These are phyloP conservation scores for Diplodia corticola DNA, from an alignment of 2,329 filamentous ascomycete species.

Conservation along the genomic window DNA sequence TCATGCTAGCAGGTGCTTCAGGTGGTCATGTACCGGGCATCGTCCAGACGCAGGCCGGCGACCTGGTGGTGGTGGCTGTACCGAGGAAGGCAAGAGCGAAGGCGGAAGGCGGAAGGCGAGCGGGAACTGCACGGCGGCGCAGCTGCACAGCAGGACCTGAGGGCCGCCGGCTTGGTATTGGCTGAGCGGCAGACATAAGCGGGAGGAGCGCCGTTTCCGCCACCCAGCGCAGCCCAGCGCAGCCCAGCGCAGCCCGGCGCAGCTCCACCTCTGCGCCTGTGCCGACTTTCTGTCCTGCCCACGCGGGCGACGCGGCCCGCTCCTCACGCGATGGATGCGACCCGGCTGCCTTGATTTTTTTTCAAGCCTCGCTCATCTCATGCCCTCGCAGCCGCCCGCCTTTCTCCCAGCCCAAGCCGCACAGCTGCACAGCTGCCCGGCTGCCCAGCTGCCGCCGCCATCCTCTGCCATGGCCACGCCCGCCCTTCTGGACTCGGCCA, in stretches of 20 bases:
- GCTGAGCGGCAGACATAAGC: not conserved
- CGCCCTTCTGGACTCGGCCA: constrained; percentile 6
- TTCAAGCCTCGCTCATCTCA: not conserved
- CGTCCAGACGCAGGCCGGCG: not conserved
- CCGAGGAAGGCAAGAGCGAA: not conserved
- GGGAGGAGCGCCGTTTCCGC: not conserved
- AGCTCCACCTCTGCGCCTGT: not conserved
- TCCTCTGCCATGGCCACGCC: not conserved
- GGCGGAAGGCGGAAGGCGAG: not conserved
- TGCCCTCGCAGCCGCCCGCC: not conserved
- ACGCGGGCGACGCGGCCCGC: not conserved
- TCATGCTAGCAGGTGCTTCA: not conserved
- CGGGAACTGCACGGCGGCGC: not conserved
- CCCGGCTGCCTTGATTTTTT: not conserved
- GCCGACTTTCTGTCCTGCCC: not conserved
- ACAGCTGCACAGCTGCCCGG: too few relatives aligned
- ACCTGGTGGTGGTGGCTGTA: not conserved
- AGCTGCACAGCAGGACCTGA: not conserved
- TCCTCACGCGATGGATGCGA: not conserved
- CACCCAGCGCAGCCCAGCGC: too few relatives aligned
- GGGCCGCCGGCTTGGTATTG: not conserved
- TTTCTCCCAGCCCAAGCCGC: not conserved
- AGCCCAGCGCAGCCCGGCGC: too few relatives aligned
- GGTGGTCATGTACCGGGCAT: not conserved
- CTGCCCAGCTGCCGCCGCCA: too few relatives aligned